Percentiles rank a stretch among this genome's conserved stretches.
Evolutionary conservation across 805 yeast genomes (phyloP).

Genomic region (Suhomyces canberraensis): DNA sequence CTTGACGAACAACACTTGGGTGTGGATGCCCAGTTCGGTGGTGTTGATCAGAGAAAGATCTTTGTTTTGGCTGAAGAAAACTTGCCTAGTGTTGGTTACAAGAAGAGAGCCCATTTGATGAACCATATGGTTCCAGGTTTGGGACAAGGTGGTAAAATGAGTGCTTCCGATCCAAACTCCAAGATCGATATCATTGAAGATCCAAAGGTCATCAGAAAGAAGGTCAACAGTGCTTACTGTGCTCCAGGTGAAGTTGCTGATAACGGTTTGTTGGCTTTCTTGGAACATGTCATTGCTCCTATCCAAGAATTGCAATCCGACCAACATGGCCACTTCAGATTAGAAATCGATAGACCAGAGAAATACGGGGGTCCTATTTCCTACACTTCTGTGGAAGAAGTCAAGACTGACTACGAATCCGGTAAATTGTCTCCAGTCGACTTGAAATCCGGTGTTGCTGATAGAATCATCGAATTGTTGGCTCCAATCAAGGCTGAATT

Average conservation of each 20-base stretch:
- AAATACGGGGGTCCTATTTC: slow-evolving; percentile 92
- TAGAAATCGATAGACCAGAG: slow-evolving; percentile 87
- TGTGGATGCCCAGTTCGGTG: slow-evolving; percentile 95
- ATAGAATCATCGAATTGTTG: slow-evolving; percentile 72
- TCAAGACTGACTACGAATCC: slow-evolving; percentile 68
- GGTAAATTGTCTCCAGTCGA: slow-evolving; percentile 88
- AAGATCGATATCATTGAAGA: slow-evolving; percentile 91
- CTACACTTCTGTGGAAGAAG: slow-evolving; percentile 61
- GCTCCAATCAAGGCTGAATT: slow-evolving; percentile 80
- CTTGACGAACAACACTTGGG: slow-evolving; percentile 88
- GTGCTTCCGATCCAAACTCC: slow-evolving; percentile 97
- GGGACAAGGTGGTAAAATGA: slow-evolving; percentile 97
- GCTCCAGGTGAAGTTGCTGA: slow-evolving; percentile 90
- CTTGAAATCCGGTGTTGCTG: slow-evolving; percentile 88
- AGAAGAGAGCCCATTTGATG: slow-evolving; percentile 97
- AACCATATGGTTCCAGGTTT: slow-evolving; percentile 98
- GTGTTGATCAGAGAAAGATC: slow-evolving; percentile 97
- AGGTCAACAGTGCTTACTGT: slow-evolving; percentile 88
- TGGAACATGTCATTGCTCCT: slow-evolving; percentile 82
- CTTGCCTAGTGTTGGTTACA: slow-evolving; percentile 82
- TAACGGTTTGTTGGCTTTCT: slow-evolving; percentile 84
- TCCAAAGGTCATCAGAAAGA: slow-evolving; percentile 84
- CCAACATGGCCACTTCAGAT: slow-evolving; percentile 51
- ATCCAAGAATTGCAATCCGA: slow-evolving; percentile 72
- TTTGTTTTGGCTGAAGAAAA: slow-evolving; percentile 96